A percentile compares a stretch with the other conserved stretches of the same genome.
phyloP scores from a whole-genome alignment of 164 flowering plant species.

The Piper longum region DNA sequence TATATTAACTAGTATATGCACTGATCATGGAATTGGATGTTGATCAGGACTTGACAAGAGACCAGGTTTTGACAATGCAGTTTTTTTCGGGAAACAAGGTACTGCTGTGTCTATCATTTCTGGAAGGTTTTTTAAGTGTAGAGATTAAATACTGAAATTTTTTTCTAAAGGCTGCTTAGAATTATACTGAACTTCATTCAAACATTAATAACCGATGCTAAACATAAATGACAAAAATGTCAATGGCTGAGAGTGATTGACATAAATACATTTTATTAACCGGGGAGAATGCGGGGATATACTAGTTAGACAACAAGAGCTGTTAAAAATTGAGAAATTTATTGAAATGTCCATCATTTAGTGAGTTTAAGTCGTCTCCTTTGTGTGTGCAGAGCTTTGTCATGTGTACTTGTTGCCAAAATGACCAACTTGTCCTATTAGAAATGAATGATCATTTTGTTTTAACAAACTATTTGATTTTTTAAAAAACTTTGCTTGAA shows the following conservation, averaged over 20 bases:
- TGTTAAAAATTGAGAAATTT: no score
- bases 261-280: no score
- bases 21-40: neutral
- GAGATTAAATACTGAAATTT: neutral
- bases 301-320: neutral
- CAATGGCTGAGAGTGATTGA: neutral
- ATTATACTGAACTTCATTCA: neutral
- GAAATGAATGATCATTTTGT: no score
- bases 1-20: no score
- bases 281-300: neutral
- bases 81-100: conserved; percentile 69
- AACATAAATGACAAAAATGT: no score
- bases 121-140: neutral
- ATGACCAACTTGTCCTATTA: no score
- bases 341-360: neutral
- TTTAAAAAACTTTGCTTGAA: no score
- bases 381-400: no score
- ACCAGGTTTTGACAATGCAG: conserved; percentile 74
- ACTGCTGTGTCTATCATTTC: neutral
- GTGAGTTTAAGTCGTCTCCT: neutral
- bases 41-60: conserved; percentile 69
- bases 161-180: neutral
- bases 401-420: no score
- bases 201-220: neutral
- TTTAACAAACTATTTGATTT: no score